Conservation (phyloP, 371 early-diverging fungal genomes). For the Rhizomucor miehei region DNA sequence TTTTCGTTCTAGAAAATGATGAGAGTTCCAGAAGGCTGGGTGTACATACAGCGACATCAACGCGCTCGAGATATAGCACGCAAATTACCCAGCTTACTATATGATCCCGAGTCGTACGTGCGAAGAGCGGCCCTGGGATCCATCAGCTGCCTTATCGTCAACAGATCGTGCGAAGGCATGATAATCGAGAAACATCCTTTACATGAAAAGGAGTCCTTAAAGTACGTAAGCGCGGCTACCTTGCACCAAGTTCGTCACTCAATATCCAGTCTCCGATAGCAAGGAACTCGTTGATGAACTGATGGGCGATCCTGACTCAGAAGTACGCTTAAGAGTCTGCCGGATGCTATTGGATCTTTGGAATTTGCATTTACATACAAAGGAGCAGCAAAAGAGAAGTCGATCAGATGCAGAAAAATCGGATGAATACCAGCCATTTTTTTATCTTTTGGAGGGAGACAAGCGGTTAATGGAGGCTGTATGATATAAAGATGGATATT, state of each 20-base stretch:
- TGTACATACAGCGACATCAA: slow-evolving; percentile 34
- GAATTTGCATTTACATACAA: slow-evolving; percentile 39
- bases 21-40: slow-evolving; percentile 32
- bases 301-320: slow-evolving; percentile 56
- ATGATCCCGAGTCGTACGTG: slow-evolving; percentile 61
- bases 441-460: slow-evolving; percentile 46
- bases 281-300: slow-evolving; percentile 39
- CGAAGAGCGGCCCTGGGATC: slow-evolving; percentile 57
- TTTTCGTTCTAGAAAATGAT: slow-evolving; percentile 24
- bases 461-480: slow-evolving; percentile 51
- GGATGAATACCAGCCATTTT: slow-evolving; percentile 22
- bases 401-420: slow-evolving; percentile 8
- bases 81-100: slow-evolving; percentile 44
- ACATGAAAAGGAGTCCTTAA: slow-evolving; percentile 19
- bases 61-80: slow-evolving; percentile 18
- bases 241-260: neutral
- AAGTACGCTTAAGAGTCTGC: slow-evolving; percentile 51
- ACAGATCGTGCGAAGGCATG: slow-evolving; percentile 46
- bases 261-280: slow-evolving; percentile 14
- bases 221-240: slow-evolving; percentile 18
- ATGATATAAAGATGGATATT: slow-evolving; percentile 4
- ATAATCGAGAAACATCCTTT: slow-evolving; percentile 12
- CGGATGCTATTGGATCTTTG: slow-evolving; percentile 49
- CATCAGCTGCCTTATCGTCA: slow-evolving; percentile 47
- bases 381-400: slow-evolving; percentile 24